Evolutionary conservation across 2,329 filamentous ascomycete genomes (phyloP).

Genomic region (Cytospora leucostoma): DNA sequence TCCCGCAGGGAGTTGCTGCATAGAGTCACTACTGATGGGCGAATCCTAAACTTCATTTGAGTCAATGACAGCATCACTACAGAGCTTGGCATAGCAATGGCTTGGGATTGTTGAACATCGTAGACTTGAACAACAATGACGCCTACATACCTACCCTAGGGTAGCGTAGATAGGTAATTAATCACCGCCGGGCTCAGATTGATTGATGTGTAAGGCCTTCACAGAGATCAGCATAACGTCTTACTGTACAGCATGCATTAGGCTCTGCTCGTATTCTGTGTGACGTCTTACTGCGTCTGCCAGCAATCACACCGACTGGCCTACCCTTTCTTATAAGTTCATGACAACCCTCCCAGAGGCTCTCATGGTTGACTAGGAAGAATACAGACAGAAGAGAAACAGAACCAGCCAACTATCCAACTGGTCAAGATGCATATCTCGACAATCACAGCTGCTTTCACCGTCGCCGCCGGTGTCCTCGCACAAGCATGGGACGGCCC

Average conservation of each 20-base stretch:
- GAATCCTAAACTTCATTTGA: not conserved
- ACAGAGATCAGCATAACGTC: not conserved
- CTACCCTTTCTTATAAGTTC: not conserved
- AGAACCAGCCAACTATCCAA: not conserved
- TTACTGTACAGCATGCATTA: not conserved
- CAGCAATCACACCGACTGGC: not conserved
- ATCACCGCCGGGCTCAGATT: not conserved
- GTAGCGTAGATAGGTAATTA: too few species aligned
- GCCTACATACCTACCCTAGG: too few species aligned
- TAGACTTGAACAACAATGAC: too few species aligned
- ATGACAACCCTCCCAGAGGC: not conserved
- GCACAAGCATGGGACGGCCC: not conserved
- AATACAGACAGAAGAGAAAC: too few species aligned
- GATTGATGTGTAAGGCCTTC: not conserved
- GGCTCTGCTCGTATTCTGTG: not conserved
- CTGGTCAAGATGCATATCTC: slow-evolving; percentile 5
- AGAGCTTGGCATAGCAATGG: not conserved
- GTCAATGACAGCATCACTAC: not conserved
- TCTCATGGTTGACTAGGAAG: not conserved
- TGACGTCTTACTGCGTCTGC: slow-evolving; percentile 5
- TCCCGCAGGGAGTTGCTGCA: not conserved
- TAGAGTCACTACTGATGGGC: not conserved
- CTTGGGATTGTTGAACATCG: not conserved
- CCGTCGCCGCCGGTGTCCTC: slow-evolving; percentile 3
- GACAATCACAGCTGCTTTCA: not conserved